Evolutionary conservation across 331 rosid genomes (phyloP), one percentile per base, ranked within the genome.

Genomic region (Cydonia oblonga): DNA sequence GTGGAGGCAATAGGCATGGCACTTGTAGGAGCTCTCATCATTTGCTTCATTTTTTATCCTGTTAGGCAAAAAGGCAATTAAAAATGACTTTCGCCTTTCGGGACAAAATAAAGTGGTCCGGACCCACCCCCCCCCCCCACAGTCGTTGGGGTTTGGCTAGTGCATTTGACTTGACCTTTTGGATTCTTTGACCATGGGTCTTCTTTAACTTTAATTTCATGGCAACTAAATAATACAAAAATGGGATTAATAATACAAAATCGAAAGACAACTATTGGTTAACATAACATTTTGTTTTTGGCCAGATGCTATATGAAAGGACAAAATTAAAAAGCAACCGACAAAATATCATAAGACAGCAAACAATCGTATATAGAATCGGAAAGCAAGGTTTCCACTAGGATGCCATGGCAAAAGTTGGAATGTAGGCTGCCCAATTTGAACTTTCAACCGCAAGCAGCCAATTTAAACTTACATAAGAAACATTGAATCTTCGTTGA

Each of bases 91-190:
- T 38, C 44, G 44, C 44, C 0, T 15, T 29, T 65, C 42, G 56
- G 70, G 79, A 82, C 79, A 82, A 28, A 68, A 8, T 44, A 13
- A 42, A 63, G 81, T 83, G 81, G 83, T 32, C 44, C 25, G 79
- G 81, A n/a, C n/a, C n/a, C n/a, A n/a, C n/a, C n/a, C n/a, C n/a
- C n/a, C n/a, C n/a, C n/a, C n/a, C n/a, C n/a, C 53, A 26, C 53
- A 12, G 49, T 9, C 14, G 14, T 42, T 74, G 75, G 71, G 68
- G 68, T 60, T 42, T 38, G 15, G 30, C 40, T n/a, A 23, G 54
- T 73, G 62, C 30, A 40, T 19, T 79, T 68, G 76, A 74, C 79
- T 73, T 66, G 60, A 67, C 57, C 35, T 73, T 60, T 46, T 33
- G 18, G 20, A 64, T 59, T 30, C 54, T 26, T 71, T 52, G 30